Conservation (phyloP, 768 basidiomycete genomes). For the Jaapia argillacea region DNA sequence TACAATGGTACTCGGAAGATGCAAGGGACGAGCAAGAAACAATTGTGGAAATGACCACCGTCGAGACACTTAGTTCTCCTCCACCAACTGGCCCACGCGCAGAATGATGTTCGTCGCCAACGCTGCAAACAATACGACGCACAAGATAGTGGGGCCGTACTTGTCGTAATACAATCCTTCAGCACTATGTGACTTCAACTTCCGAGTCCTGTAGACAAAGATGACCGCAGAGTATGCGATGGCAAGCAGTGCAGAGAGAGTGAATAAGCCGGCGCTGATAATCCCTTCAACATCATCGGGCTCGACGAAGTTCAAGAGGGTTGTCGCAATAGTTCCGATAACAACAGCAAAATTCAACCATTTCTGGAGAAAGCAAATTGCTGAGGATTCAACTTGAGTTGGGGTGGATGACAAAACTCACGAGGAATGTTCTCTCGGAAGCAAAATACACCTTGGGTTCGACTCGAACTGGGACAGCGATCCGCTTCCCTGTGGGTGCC, state of each 20-base stretch:
- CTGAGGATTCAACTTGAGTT: no score
- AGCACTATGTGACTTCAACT: slow-evolving; percentile 60
- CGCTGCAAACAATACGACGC: slow-evolving; percentile 56
- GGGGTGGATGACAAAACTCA: no score
- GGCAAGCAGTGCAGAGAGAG: slow-evolving; percentile 77
- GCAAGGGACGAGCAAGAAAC: no score
- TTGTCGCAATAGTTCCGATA: slow-evolving; percentile 83
- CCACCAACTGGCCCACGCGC: slow-evolving; percentile 44
- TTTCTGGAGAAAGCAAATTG: slow-evolving; percentile 53
- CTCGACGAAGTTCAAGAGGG: slow-evolving; percentile 77
- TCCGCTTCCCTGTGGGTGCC: slow-evolving; percentile 81
- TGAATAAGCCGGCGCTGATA: slow-evolving; percentile 83
- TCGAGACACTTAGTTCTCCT: no score
- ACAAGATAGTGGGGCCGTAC: slow-evolving; percentile 75
- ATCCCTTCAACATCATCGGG: slow-evolving; percentile 67
- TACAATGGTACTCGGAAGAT: no score
- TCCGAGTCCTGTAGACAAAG: slow-evolving; percentile 66
- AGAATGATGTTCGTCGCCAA: slow-evolving; percentile 69
- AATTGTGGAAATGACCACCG: no score
- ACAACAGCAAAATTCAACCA: slow-evolving; percentile 86
- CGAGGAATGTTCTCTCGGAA: slow-evolving; percentile 88
- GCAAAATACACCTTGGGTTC: slow-evolving; percentile 99
- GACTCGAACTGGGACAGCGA: slow-evolving; percentile 89
- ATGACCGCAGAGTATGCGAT: slow-evolving; percentile 81
- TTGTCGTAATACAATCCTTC: slow-evolving; percentile 85